These are phyloP conservation scores for Rubia occidens DNA, from an alignment of 305 asterid genomes.

Conservation along the genomic window DNA sequence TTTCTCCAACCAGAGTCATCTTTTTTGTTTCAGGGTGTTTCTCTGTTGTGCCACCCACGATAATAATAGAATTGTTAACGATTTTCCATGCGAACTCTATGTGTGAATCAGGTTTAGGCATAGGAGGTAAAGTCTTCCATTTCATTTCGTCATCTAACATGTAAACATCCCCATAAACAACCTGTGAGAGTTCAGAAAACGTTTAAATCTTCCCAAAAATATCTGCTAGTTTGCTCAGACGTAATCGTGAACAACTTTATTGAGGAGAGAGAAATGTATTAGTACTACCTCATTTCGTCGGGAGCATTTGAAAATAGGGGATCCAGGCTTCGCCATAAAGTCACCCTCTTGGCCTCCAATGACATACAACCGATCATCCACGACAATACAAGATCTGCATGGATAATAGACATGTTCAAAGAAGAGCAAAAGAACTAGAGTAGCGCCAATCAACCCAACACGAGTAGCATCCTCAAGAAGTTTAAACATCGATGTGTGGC, in stretches of 20 bases:
- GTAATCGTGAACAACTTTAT: neutral
- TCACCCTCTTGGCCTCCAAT: constrained; percentile 99
- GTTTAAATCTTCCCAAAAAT: constrained; percentile 10
- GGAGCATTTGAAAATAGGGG: constrained; percentile 96
- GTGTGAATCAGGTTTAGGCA: constrained; percentile 98
- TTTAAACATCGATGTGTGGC: neutral
- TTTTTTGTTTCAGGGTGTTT: constrained; percentile 85
- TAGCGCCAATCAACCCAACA: too few relatives aligned
- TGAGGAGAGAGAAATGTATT: neutral
- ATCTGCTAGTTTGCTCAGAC: neutral
- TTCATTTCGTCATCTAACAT: constrained; percentile 84
- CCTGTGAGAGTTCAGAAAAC: constrained; percentile 39
- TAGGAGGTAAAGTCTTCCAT: constrained; percentile 79
- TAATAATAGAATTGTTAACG: constrained; percentile 56
- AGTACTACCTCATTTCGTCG: constrained; percentile 77
- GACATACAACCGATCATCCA: constrained; percentile 60
- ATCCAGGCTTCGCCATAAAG: constrained; percentile 99
- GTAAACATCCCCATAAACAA: constrained; percentile 82
- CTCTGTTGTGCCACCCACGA: constrained; percentile 97
- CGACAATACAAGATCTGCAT: constrained; percentile 84
- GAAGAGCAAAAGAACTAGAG: neutral
- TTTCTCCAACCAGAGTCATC: constrained; percentile 84
- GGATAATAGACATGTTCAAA: constrained; percentile 6
- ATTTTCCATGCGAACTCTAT: constrained; percentile 91
- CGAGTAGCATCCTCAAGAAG: neutral